Base-by-base conservation (phyloP, 2,329 filamentous ascomycete genomes). In the Scolecobasidium constrictum region DNA sequence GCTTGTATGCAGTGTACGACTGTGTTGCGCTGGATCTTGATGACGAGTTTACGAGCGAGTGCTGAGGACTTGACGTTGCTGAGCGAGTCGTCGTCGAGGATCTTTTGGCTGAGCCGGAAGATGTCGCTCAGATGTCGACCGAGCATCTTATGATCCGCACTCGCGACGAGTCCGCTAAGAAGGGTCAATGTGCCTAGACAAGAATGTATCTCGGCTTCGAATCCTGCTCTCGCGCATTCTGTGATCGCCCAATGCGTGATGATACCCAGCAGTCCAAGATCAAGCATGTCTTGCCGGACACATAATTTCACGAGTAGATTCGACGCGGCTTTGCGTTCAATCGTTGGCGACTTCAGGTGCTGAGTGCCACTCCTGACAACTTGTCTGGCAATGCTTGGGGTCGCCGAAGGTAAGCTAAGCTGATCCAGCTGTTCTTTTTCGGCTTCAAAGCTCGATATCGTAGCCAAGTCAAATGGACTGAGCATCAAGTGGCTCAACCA, bases 291-390 rank as follows among this genome's bases (percentile, higher is more conserved):
- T 37, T 77, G 78, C 13, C 92, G 77, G 57, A 88, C 78, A n/a
- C 81, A 77, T 36, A 95, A 69, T 36, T 87, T 76, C 15, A 94
- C 84, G 5, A 98, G 69, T 18, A 96, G 69, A 2, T 77, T 71
- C 46, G 82, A 86, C n/a, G 92, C 88, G 7, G 87, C 86, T 60
- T 92, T 86, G 45, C 85, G 77, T 56, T 95, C 90, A 53, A 94
- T 95, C 0, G 88, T 86, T 0, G 90, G 73, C 1, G 75, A 77
- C 4, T 75, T 67, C 13, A 96, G 72, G 54, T 86, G 85, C 44
- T 74, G 71, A 42, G 86, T 65, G 5, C 80, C 84, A 19, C 94
- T 60, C 0, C 77, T 75, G 4, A 94, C 66, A 7, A 92, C 68
- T 12, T 86, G 74, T 4, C 75, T 64, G 0, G 85, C 75, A 44